Base-by-base conservation (phyloP, 2,329 filamentous ascomycete genomes). In the Onygenales sp. region DNA sequence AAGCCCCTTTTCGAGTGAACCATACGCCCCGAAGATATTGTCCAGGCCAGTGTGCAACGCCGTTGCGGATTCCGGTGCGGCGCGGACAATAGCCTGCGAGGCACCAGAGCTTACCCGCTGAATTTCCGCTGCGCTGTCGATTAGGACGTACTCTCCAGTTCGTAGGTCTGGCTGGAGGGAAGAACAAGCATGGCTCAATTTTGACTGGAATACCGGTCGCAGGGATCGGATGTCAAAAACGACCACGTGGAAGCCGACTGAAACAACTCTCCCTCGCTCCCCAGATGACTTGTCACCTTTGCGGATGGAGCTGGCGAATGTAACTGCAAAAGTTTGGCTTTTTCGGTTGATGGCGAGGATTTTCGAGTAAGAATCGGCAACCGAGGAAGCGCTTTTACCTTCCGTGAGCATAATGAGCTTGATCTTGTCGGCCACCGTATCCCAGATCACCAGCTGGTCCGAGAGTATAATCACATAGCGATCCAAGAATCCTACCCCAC, bases 401-500 rank as follows among this genome's bases (percentile, higher is more conserved):
- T 70, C 75, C 11, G 90, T 71, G 31, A 78, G 72, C 49, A 86
- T 75, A 48, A 81, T 82, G 63, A 86, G 89, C 37, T 81, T 79
- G 46, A 91, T 76, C 60, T 85, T 79, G 62, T 95, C 87, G 49
- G 83, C 77, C 6, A 97, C 87, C 9, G 94, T 79, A 67, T 98
- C 87, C 76, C 89, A 95, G 37, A 95, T 84, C 42, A 82, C 77
- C 7, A 96, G 76, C 32, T 82, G 79, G 43, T 85, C 78, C 0
- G 88, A 88, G 1, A 95, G 73, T 45, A 87, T 79, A 54, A 97
- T 76, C 14, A 98, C 72, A 63, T 86, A 85, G 27, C 84, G 83
- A 2, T 83, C 85, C 2, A 93, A 70, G 51, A 94, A 85, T 4
- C 78, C 82, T 33, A 94, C 70, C n/a, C 80, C 81, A 54, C 83